phyloP scores from a whole-genome alignment of 2,329 filamentous ascomycete species.

The Macrophomina tecta region DNA sequence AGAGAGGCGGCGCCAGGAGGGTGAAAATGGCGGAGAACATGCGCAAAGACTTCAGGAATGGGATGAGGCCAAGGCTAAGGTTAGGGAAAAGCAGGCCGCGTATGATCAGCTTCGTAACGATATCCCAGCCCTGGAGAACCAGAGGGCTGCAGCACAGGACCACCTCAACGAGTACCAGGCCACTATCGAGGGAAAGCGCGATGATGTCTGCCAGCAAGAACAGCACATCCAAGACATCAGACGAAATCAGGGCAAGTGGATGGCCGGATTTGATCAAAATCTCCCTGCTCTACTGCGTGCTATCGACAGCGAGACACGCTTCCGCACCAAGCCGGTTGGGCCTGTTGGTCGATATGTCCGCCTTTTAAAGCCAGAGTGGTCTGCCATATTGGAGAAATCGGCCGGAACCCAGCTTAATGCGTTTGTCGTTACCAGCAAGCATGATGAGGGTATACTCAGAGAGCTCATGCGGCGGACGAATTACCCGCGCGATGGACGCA shows the following conservation, averaged over 20 bases:
- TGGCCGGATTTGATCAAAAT: constrained; percentile 66
- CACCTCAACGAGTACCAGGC: constrained; percentile 34
- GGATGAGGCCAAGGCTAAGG: constrained; percentile 61
- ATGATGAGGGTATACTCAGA: constrained; percentile 74
- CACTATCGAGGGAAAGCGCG: constrained; percentile 38
- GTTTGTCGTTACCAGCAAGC: constrained; percentile 81
- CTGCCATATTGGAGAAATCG: constrained; percentile 76
- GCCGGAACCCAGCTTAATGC: constrained; percentile 73
- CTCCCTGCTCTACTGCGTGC: constrained; percentile 69
- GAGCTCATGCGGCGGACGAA: constrained; percentile 66
- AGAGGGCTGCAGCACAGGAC: constrained; percentile 40
- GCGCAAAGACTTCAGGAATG: constrained; percentile 66
- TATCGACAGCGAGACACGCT: constrained; percentile 74
- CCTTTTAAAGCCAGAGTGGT: constrained; percentile 82
- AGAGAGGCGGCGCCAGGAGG: constrained; percentile 65
- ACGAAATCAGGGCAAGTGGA: constrained; percentile 63
- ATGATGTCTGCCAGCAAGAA: constrained; percentile 62
- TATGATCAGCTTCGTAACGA: constrained; percentile 51
- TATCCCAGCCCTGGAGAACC: constrained; percentile 42
- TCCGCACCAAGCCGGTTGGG: constrained; percentile 76
- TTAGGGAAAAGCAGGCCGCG: constrained; percentile 51
- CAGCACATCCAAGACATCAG: constrained; percentile 59
- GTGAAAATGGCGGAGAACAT: constrained; percentile 72
- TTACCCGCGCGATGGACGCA: constrained; percentile 39
- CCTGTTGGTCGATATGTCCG: constrained; percentile 81